Conservation (phyloP, 73 alveolate genomes). For the Paramecium primaurelia region DNA sequence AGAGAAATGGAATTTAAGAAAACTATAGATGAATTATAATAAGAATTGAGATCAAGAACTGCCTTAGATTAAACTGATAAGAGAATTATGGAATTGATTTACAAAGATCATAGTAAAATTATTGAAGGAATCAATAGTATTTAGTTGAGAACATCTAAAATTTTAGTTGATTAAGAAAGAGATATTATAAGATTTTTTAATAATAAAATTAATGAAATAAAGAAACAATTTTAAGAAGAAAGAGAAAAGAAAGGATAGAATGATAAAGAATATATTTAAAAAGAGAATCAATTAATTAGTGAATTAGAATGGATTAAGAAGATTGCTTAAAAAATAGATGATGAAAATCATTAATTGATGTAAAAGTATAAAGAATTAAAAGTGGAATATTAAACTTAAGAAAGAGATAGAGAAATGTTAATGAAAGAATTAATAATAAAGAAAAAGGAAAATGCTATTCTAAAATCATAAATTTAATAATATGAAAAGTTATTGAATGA, state of each 20-base stretch:
- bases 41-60: constrained; percentile 55
- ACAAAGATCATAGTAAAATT: constrained; percentile 51
- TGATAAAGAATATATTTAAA: constrained; percentile 48
- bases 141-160: constrained; percentile 50
- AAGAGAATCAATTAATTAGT: constrained; percentile 42
- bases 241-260: constrained; percentile 60
- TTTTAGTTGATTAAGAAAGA: constrained; percentile 58
- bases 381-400: constrained; percentile 49
- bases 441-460: constrained; percentile 55
- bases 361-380: constrained; percentile 45
- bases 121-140: constrained; percentile 50
- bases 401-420: constrained; percentile 59
- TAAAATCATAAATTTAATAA: constrained; percentile 28
- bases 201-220: constrained; percentile 56
- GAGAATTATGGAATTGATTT: constrained; percentile 38
- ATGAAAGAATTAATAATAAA: constrained; percentile 47
- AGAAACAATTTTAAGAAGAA: constrained; percentile 57
- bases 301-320: constrained; percentile 59
- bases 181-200: constrained; percentile 58
- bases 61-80: constrained; percentile 55
- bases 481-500: constrained; percentile 50
- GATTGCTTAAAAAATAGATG: constrained; percentile 54
- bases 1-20: constrained; percentile 82
- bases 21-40: constrained; percentile 76
- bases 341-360: constrained; percentile 54